Percentiles rank a stretch among this genome's conserved stretches.
Evolutionary conservation across 1,284 basidiomycete genomes (phyloP).

Genomic region (Ustilago shanxiensis): DNA sequence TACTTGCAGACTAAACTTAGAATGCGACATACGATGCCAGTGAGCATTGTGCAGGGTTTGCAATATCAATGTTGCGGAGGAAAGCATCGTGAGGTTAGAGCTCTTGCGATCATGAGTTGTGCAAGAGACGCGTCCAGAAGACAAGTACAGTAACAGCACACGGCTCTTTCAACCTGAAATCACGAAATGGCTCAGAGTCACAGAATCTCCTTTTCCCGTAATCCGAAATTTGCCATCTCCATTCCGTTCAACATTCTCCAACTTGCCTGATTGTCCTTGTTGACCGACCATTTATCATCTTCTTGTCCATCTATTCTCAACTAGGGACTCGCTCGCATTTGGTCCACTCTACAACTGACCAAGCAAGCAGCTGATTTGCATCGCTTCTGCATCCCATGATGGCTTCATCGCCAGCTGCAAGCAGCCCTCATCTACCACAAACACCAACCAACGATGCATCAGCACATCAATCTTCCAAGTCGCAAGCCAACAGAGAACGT

Average conservation of each 20-base stretch:
- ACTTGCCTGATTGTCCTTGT: neutral
- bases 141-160: no score
- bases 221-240: conserved; percentile 19
- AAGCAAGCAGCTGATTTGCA: neutral
- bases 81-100: neutral
- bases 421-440: conserved; percentile 24
- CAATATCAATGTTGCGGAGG: neutral
- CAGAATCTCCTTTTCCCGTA: conserved; percentile 8
- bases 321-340: neutral
- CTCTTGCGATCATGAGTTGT: neutral
- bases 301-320: neutral
- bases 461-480: conserved; percentile 7
- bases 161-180: neutral
- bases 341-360: neutral
- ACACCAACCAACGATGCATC: conserved; percentile 27
- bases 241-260: neutral
- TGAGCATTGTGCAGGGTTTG: neutral
- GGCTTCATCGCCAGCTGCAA: conserved; percentile 33
- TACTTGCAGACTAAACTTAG: no score
- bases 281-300: neutral
- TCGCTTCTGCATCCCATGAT: conserved; percentile 1
- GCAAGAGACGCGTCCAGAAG: neutral
- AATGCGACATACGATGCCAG: neutral
- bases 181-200: no score
- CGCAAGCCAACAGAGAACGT: conserved; percentile 22